Evolutionary conservation across 1,284 basidiomycete genomes (phyloP), one percentile per base, ranked within the genome.

Genomic region (Moesziomyces sp.): DNA sequence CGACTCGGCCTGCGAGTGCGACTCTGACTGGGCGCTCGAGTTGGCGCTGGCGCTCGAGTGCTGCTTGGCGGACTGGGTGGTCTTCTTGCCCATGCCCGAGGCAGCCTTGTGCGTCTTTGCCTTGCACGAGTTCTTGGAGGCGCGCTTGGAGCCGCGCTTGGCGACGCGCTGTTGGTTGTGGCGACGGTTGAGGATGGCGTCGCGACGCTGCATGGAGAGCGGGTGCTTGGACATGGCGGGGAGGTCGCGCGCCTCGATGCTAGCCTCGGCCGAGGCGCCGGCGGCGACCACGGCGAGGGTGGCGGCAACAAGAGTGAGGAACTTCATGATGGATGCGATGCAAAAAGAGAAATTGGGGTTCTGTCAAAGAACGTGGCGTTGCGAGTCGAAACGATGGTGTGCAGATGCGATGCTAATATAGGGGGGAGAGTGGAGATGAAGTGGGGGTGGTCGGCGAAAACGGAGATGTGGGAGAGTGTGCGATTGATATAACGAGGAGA

Each of bases 121-220:
- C 51, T 65, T 64, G 69, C 69, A 73, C 13, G 42, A 44, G 23
- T 51, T 45, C 53, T 67, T 75, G 35, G 58, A 62, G 19, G 58
- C 62, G 30, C 35, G 35, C 42, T 48, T 55, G 46, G 30, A 48
- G 58, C 59, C 53, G 34, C 73, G 67, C 64, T 62, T 72, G 38
- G 24, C 28, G 23, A 57, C 42, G 30, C 53, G 51, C 24, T 54
- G 19, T 21, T 30, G 21, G 13, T 35, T 13, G 44, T 58, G 18
- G 46, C 48, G 49, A 38, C 35, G 58, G 42, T 60, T 56, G 52
- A 75, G 52, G 44, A 72, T 60, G 47, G 64, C 74, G 19, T 65
- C 51, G 35, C 74, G 64, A 46, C 69, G 69, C 53, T 73, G 64
- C 61, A 68, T 53, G 23, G 63, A 63, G 49, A 75, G 67, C n/a